These are phyloP conservation scores for Lodderomyces orthopsilosis DNA, from an alignment of 1,139 yeast species.

Conservation along the genomic window DNA sequence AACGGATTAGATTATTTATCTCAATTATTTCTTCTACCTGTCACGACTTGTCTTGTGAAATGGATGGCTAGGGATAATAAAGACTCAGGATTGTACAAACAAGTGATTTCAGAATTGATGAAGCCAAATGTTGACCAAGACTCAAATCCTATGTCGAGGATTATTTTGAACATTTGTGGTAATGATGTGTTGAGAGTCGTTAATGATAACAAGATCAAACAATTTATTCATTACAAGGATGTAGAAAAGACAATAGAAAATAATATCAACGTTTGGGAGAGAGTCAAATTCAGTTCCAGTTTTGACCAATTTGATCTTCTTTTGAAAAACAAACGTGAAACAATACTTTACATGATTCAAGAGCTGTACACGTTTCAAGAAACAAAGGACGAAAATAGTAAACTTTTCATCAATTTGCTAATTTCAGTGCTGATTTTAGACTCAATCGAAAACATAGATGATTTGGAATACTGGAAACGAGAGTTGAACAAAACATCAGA, in stretches of 20 bases:
- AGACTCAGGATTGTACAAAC: slow-evolving; percentile 13
- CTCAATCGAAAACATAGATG: slow-evolving; percentile 18
- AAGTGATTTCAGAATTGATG: slow-evolving; percentile 23
- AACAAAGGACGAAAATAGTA: slow-evolving; percentile 27
- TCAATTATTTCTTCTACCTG: slow-evolving; percentile 41
- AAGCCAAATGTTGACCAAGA: slow-evolving; percentile 14
- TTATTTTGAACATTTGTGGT: slow-evolving; percentile 22
- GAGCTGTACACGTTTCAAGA: slow-evolving; percentile 22
- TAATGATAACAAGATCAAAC: slow-evolving; percentile 6
- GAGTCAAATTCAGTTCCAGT: slow-evolving; percentile 6
- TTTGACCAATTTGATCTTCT: slow-evolving; percentile 6
- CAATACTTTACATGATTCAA: slow-evolving; percentile 16
- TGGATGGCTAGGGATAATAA: slow-evolving; percentile 25
- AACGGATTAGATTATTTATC: slow-evolving; percentile 48
- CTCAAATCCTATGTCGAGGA: slow-evolving; percentile 23
- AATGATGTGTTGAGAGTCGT: slow-evolving; percentile 12
- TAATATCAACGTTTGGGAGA: slow-evolving; percentile 10
- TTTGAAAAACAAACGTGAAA: slow-evolving; percentile 13
- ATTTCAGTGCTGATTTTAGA: slow-evolving; percentile 21
- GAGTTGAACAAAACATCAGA: slow-evolving; percentile 7
- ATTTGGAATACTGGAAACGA: slow-evolving; percentile 27
- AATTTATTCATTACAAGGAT: slow-evolving; percentile 5
- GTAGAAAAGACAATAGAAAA: slow-evolving; percentile 2
- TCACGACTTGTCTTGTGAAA: slow-evolving; percentile 34
- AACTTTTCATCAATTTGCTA: slow-evolving; percentile 27